Evolutionary conservation across 78 protist genomes (phyloP).

Genomic region (Speleostelium caveatum): DNA sequence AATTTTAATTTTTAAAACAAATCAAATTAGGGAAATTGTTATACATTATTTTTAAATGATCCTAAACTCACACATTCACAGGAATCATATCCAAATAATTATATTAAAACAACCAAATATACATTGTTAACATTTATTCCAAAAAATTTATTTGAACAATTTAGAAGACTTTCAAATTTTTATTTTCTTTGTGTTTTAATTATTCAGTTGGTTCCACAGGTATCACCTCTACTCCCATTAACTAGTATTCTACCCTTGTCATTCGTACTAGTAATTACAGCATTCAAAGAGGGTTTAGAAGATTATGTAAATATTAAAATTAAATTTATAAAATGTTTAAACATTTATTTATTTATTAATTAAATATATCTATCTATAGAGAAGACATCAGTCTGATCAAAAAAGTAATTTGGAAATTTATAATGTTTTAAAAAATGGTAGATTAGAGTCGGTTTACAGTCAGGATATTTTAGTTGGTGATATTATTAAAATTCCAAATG

Average conservation of each 20-base stretch:
- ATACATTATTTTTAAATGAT: conserved; percentile 72
- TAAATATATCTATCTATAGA: neutral
- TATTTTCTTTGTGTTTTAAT: conserved; percentile 89
- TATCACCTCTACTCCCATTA: conserved; percentile 87
- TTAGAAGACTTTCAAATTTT: conserved; percentile 80
- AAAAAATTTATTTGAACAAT: conserved; percentile 83
- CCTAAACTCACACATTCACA: conserved; percentile 40
- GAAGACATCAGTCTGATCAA: conserved; percentile 46
- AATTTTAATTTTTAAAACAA: no score
- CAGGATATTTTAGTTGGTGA: conserved; percentile 77
- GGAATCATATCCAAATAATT: conserved; percentile 56
- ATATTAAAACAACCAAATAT: conserved; percentile 84
- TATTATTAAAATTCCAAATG: conserved; percentile 66
- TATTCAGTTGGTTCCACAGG: conserved; percentile 78
- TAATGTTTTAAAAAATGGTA: conserved; percentile 22
- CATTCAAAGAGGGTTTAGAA: conserved; percentile 83
- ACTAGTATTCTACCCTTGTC: conserved; percentile 87
- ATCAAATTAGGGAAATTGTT: conserved; percentile 23
- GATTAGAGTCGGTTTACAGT: conserved; percentile 39
- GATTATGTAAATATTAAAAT: conserved; percentile 78
- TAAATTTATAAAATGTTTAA: neutral
- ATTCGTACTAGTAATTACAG: conserved; percentile 84
- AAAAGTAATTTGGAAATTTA: conserved; percentile 48
- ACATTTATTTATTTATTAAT: neutral
- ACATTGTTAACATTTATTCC: conserved; percentile 81